Base-by-base conservation (phyloP, 306 rosid genomes). In the Argentina anserina region DNA sequence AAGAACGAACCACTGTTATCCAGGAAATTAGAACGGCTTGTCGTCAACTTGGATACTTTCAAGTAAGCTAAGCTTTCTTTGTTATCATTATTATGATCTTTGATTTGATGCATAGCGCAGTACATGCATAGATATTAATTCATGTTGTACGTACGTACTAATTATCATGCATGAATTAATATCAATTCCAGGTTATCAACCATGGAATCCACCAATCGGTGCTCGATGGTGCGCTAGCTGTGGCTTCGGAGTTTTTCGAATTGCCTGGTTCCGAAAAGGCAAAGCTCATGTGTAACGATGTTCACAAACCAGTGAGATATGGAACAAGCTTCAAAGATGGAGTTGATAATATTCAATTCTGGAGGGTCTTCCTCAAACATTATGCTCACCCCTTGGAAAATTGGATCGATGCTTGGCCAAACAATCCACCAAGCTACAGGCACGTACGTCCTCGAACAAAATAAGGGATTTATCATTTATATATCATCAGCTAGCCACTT, bases 331-430 rank as follows among this genome's bases (percentile, higher is more conserved):
- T 86, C 20, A 81, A 78, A 72, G 82, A 81, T 83, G 90, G 78
- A 5, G 41, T 61, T 29, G 85, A 84, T 15, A 77, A 83, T 69
- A 39, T 82, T 21, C 81, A 86, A 26, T 82, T 81, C 73, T 81
- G 89, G 84, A 82, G 94, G 81, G 69, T 77, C 14, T 79, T 86
- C 67, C 90, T 89, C 66, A 89, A 89, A 64, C 94, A 89, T 43
- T 84, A 84, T 41, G 85, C 89, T 8, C 76, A 84, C 76, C 90
- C 90, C 2, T 82, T 84, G 62, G 63, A 78, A 17, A 82, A 82
- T 31, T 88, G 87, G 87, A 80, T 82, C 23, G 68, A 80, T 31
- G 20, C 52, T 43, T 84, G 89, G 93, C 93, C 90, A 13, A 7
- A 63, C 68, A 86, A 78, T 74, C 93, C 93, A 28, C 66, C 58